Evolutionary conservation across 768 basidiomycete genomes (phyloP).

Genomic region (Neoboletus brunneissimus): DNA sequence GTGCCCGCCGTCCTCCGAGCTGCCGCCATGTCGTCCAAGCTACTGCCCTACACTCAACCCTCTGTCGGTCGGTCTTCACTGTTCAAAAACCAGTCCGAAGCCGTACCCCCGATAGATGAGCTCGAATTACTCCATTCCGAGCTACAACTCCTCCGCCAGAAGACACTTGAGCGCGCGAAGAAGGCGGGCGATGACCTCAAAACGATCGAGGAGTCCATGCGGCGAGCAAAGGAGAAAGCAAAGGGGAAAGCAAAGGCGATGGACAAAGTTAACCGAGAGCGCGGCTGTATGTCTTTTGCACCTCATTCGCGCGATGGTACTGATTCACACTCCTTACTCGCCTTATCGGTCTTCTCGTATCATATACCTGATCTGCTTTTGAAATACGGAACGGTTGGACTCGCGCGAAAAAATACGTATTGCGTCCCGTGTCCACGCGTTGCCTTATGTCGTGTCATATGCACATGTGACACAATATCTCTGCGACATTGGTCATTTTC

Average conservation of each 20-base stretch:
- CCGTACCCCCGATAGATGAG: slow-evolving; percentile 70
- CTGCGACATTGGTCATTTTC: slow-evolving; percentile 9
- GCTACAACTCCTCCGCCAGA: slow-evolving; percentile 51
- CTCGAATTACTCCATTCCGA: slow-evolving; percentile 64
- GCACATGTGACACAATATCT: slow-evolving; percentile 11
- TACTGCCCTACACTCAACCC: slow-evolving; percentile 48
- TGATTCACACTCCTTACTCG: slow-evolving; percentile 11
- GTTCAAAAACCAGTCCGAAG: slow-evolving; percentile 60
- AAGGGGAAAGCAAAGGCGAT: slow-evolving; percentile 68
- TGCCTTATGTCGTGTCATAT: background rate
- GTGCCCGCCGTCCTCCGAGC: slow-evolving; percentile 19
- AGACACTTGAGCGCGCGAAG: slow-evolving; percentile 59
- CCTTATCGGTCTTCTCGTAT: slow-evolving; percentile 15
- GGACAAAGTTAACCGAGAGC: slow-evolving; percentile 71
- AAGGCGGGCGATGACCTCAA: slow-evolving; percentile 76
- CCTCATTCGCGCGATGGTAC: slow-evolving; percentile 3
- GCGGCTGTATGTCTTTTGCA: slow-evolving; percentile 62
- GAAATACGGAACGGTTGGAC: slow-evolving; percentile 10
- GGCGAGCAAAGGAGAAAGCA: slow-evolving; percentile 72
- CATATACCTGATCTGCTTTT: slow-evolving; percentile 2
- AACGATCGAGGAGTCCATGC: slow-evolving; percentile 73
- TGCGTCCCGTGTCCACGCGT: background rate
- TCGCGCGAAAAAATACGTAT: slow-evolving; percentile 4
- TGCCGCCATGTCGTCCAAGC: slow-evolving; percentile 58
- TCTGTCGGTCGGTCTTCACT: slow-evolving; percentile 55